Evolutionary conservation across 2,329 filamentous ascomycete genomes (phyloP).

Genomic region (Boeremia exigua): DNA sequence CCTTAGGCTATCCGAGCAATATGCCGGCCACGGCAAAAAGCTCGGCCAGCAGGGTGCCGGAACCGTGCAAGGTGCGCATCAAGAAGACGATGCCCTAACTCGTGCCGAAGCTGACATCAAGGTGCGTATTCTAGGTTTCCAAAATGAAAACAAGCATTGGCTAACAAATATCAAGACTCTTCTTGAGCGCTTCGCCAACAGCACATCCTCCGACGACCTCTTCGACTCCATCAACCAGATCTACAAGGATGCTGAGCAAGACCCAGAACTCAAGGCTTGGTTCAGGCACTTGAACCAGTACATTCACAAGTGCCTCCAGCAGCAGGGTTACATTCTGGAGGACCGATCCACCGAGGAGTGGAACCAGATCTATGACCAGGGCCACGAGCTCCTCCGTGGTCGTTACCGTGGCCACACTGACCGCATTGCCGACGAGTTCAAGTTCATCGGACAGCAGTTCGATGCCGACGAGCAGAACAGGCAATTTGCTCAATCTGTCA

Average conservation of each 20-base stretch:
- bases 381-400: slow-evolving; percentile 83
- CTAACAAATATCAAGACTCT: slow-evolving; percentile 70
- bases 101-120: slow-evolving; percentile 80
- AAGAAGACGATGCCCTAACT: slow-evolving; percentile 67
- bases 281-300: slow-evolving; percentile 80
- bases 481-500: slow-evolving; percentile 74
- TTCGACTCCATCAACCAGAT: slow-evolving; percentile 84
- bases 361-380: slow-evolving; percentile 83
- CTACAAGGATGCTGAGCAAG: slow-evolving; percentile 84
- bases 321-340: slow-evolving; percentile 90
- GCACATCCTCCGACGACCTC: slow-evolving; percentile 85
- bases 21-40: slow-evolving; percentile 74
- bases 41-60: slow-evolving; percentile 69
- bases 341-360: slow-evolving; percentile 81
- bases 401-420: slow-evolving; percentile 88
- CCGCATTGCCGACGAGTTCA: slow-evolving; percentile 84
- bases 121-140: slow-evolving; percentile 58
- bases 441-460: slow-evolving; percentile 88
- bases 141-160: slow-evolving; percentile 49
- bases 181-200: slow-evolving; percentile 94
- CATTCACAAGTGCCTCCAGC: slow-evolving; percentile 80
- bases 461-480: slow-evolving; percentile 87
- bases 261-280: slow-evolving; percentile 87
- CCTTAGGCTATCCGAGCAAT: slow-evolving; percentile 82
- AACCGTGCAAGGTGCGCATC: slow-evolving; percentile 76